A percentile compares a stretch with the other conserved stretches of the same genome.
Conservation (phyloP, 2,329 filamentous ascomycete species). For the Trichophyton simii region DNA sequence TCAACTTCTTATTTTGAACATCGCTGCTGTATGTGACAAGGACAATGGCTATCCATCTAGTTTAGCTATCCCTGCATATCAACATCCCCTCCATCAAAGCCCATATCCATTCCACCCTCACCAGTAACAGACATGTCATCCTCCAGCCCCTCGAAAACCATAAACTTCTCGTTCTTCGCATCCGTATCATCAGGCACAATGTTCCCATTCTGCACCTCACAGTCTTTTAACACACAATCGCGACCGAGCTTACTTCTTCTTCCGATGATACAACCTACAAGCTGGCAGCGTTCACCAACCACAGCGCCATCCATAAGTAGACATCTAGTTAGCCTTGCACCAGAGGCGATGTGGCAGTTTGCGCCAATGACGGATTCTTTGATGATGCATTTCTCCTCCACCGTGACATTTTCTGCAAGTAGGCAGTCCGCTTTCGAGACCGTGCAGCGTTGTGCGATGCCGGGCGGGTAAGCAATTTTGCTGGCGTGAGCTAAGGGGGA, state of each 20-base stretch:
- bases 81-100: constrained; percentile 9
- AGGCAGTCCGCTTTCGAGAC: constrained; percentile 72
- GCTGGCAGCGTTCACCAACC: constrained; percentile 68
- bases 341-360: constrained; percentile 72
- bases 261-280: constrained; percentile 80
- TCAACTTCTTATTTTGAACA: too few relatives aligned
- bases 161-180: constrained; percentile 51
- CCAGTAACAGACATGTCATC: constrained; percentile 19
- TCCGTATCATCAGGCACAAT: constrained; percentile 67
- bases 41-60: too few relatives aligned
- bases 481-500: constrained; percentile 65
- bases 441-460: constrained; percentile 66
- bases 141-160: constrained; percentile 39
- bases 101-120: constrained; percentile 16
- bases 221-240: constrained; percentile 67
- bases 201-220: constrained; percentile 79
- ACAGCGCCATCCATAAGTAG: constrained; percentile 85
- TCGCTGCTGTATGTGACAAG: too few relatives aligned
- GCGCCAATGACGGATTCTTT: constrained; percentile 83
- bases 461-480: constrained; percentile 74
- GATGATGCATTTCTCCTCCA: constrained; percentile 81
- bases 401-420: constrained; percentile 74
- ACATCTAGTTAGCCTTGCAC: constrained; percentile 77
- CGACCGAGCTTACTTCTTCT: constrained; percentile 72
- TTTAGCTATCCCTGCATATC: background rate